Evolutionary conservation across 768 basidiomycete genomes (phyloP).

Genomic region (Termitomyces sp.): DNA sequence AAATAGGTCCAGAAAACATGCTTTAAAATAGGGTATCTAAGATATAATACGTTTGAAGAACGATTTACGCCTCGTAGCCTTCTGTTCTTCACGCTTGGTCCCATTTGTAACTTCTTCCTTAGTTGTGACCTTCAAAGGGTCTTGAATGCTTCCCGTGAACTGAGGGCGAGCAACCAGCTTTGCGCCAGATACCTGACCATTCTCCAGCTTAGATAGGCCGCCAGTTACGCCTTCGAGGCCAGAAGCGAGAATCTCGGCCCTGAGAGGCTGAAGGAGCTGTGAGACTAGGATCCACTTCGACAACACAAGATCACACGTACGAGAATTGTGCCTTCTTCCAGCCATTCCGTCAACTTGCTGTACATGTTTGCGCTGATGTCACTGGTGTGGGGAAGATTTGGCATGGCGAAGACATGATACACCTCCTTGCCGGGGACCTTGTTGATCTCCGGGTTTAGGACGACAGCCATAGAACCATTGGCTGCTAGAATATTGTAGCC

Average conservation of each 20-base stretch:
- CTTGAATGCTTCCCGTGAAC: neutral
- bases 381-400: conserved; percentile 19
- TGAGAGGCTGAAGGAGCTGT: conserved; percentile 33
- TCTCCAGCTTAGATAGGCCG: conserved; percentile 36
- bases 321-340: conserved; percentile 31
- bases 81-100: neutral
- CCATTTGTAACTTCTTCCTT: conserved; percentile 1
- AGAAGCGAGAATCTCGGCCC: conserved; percentile 35
- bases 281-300: neutral
- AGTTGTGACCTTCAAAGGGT: neutral
- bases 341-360: conserved; percentile 19
- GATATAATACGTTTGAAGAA: conserved; percentile 7
- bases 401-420: conserved; percentile 15
- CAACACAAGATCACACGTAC: conserved; percentile 17
- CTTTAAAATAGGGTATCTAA: neutral
- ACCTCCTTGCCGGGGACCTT: conserved; percentile 9
- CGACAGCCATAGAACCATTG: conserved; percentile 30
- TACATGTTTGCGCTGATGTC: conserved; percentile 19
- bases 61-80: conserved; percentile 8
- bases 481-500: conserved; percentile 31
- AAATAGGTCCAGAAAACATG: no score
- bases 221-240: conserved; percentile 41
- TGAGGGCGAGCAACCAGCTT: conserved; percentile 39
- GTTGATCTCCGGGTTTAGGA: conserved; percentile 8
- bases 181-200: conserved; percentile 35